Conservation (phyloP, 2,329 filamentous ascomycete genomes). For the Diplodia corticola region DNA sequence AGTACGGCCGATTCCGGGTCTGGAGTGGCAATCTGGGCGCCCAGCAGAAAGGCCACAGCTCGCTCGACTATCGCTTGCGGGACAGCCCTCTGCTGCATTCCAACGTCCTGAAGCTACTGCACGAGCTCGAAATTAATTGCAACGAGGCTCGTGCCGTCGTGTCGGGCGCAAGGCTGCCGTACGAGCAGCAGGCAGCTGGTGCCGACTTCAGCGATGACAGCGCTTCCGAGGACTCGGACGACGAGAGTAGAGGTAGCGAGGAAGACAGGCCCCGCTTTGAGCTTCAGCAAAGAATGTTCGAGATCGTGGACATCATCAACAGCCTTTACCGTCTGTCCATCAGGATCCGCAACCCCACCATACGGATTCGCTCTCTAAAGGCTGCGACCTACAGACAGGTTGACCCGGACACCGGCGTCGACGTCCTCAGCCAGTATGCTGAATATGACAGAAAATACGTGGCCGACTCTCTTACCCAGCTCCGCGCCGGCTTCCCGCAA, state of each 20-base stretch:
- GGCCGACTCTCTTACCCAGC: constrained; percentile 32
- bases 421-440: constrained; percentile 37
- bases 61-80: constrained; percentile 40
- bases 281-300: constrained; percentile 37
- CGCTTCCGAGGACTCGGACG: constrained; percentile 30
- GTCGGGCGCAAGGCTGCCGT: constrained; percentile 35
- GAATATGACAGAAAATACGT: constrained; percentile 34
- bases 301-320: constrained; percentile 40
- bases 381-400: constrained; percentile 38
- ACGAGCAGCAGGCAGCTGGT: constrained; percentile 33
- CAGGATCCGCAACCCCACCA: constrained; percentile 38
- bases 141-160: constrained; percentile 33
- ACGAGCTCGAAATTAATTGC: constrained; percentile 36
- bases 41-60: constrained; percentile 40
- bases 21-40: constrained; percentile 41
- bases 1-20: constrained; percentile 39
- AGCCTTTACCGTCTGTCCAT: constrained; percentile 42
- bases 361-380: constrained; percentile 38
- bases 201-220: constrained; percentile 28
- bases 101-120: constrained; percentile 37
- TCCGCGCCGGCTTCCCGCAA: constrained; percentile 27
- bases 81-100: constrained; percentile 37
- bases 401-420: constrained; percentile 39
- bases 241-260: constrained; percentile 32
- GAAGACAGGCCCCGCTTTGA: constrained; percentile 31